These are phyloP conservation scores for Sclerotinia trifoliorum DNA, from an alignment of 2,329 filamentous ascomycete species.

Conservation along the genomic window DNA sequence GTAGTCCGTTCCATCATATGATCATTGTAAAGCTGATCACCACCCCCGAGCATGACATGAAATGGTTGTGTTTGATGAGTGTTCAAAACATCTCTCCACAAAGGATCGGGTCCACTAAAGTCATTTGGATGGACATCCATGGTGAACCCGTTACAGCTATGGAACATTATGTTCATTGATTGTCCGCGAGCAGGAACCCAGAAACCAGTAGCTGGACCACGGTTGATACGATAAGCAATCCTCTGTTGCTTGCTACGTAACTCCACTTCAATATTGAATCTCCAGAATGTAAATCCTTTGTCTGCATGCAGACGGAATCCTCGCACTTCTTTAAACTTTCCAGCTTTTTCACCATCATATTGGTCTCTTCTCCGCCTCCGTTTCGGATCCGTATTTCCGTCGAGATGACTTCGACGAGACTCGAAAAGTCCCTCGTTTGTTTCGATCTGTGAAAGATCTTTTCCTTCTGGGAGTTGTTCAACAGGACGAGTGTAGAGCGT, in stretches of 20 bases:
- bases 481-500: slow-evolving; percentile 86
- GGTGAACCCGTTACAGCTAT: slow-evolving; percentile 97
- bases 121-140: slow-evolving; percentile 71
- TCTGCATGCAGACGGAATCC: slow-evolving; percentile 82
- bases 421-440: slow-evolving; percentile 83
- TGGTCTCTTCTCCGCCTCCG: slow-evolving; percentile 53
- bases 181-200: slow-evolving; percentile 86
- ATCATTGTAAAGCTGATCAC: slow-evolving; percentile 97
- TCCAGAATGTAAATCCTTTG: slow-evolving; percentile 90
- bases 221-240: slow-evolving; percentile 93
- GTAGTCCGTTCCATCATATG: slow-evolving; percentile 70
- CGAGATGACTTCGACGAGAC: slow-evolving; percentile 54
- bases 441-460: slow-evolving; percentile 77
- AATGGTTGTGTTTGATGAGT: slow-evolving; percentile 88
- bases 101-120: slow-evolving; percentile 87
- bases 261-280: slow-evolving; percentile 93
- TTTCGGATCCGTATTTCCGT: slow-evolving; percentile 49
- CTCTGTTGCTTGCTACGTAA: slow-evolving; percentile 74
- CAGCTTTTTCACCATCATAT: slow-evolving; percentile 75
- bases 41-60: slow-evolving; percentile 97
- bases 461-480: slow-evolving; percentile 76
- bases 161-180: slow-evolving; percentile 98
- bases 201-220: slow-evolving; percentile 82
- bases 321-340: slow-evolving; percentile 78
- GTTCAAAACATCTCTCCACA: slow-evolving; percentile 96